A percentile compares a stretch with the other conserved stretches of the same genome.
phyloP scores from a whole-genome alignment of 495 filamentous ascomycete species.

The Penicillium malachiteum region DNA sequence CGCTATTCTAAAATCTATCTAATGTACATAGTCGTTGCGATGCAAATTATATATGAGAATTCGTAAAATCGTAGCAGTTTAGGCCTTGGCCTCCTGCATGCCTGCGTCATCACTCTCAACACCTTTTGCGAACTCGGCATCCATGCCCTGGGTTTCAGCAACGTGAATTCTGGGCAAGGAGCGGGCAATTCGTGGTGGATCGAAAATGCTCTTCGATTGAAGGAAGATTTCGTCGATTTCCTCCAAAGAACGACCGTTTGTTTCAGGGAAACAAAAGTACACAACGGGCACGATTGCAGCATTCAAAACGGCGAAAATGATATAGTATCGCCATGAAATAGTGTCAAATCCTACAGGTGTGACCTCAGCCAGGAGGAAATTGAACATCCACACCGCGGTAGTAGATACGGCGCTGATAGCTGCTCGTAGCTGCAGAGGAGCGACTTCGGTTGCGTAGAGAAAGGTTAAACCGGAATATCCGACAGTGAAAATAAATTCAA shows the following conservation, averaged over 20 bases:
- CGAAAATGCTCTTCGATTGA: conserved; percentile 21
- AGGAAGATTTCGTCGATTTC: conserved; percentile 42
- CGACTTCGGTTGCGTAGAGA: conserved; percentile 62
- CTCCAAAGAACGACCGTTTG: conserved; percentile 40
- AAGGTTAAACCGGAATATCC: conserved; percentile 66
- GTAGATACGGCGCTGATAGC: conserved; percentile 62
- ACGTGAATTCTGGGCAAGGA: not conserved
- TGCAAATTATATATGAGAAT: not conserved
- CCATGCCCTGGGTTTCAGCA: not conserved
- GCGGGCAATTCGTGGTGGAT: conserved; percentile 3
- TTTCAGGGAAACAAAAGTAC: conserved; percentile 39
- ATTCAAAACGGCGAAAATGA: conserved; percentile 46
- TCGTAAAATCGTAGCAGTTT: not conserved
- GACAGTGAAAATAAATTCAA: conserved; percentile 41
- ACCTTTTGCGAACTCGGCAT: not conserved
- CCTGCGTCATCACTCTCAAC: not conserved
- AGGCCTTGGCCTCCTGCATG: not conserved
- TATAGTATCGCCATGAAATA: conserved; percentile 44
- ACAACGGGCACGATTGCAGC: conserved; percentile 15
- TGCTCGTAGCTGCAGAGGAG: conserved; percentile 62
- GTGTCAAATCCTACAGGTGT: conserved; percentile 44
- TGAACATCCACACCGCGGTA: conserved; percentile 60
- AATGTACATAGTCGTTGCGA: not conserved
- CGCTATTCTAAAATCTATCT: not conserved
- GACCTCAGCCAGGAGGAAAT: conserved; percentile 45